These are phyloP conservation scores for Trichomonas tenax DNA, from an alignment of 208 protist species.

Conservation along the genomic window DNA sequence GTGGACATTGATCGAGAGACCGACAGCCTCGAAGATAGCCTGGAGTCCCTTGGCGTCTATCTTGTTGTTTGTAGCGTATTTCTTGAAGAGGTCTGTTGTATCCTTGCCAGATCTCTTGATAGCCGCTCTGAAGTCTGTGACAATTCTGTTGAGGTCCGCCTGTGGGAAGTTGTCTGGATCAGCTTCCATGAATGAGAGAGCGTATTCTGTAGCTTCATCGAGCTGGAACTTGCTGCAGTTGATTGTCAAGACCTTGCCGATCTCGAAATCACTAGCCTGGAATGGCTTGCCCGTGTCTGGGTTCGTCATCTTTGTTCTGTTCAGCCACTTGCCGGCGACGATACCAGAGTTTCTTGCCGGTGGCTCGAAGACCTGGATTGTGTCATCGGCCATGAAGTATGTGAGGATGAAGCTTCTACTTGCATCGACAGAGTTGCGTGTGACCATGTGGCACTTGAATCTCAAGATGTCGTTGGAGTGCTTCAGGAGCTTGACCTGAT, in stretches of 20 bases:
- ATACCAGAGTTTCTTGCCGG: constrained; percentile 30
- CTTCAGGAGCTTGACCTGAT: constrained; percentile 25
- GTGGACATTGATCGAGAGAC: background rate
- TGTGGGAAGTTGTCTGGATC: constrained; percentile 19
- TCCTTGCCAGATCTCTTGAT: background rate
- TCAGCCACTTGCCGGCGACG: constrained; percentile 33
- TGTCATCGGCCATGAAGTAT: constrained; percentile 27
- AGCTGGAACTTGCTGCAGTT: background rate
- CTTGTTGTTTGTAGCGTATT: background rate
- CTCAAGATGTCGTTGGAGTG: constrained; percentile 4
- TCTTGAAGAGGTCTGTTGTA: background rate
- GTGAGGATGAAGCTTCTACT: constrained; percentile 29
- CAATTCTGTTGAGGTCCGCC: background rate
- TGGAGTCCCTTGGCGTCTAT: background rate
- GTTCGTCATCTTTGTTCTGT: constrained; percentile 27
- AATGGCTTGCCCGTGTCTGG: constrained; percentile 25
- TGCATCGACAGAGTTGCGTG: constrained; percentile 18
- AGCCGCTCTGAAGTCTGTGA: background rate
- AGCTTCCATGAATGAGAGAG: background rate
- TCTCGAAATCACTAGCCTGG: background rate
- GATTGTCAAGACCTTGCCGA: background rate
- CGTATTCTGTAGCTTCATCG: background rate
- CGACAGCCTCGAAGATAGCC: background rate
- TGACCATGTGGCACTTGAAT: constrained; percentile 24
- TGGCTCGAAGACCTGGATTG: constrained; percentile 27